Evolutionary conservation across 1,284 basidiomycete genomes (phyloP).

Genomic region (Cryptococcus jaspeensis): DNA sequence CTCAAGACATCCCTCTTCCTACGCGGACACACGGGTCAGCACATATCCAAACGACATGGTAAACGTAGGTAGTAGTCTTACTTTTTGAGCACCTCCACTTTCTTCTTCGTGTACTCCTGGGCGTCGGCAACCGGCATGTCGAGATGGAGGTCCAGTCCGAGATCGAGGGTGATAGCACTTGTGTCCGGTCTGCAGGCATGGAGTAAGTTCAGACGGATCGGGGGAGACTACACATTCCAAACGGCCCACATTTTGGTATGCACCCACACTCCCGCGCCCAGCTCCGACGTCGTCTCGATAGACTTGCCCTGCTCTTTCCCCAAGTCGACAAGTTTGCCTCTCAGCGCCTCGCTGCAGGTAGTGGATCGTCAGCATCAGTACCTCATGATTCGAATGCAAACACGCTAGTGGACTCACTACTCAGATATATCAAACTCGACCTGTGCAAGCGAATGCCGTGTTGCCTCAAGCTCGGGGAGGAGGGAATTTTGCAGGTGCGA

Average conservation of each 20-base stretch:
- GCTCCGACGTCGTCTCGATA: slow-evolving; percentile 26
- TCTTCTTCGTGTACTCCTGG: slow-evolving; percentile 19
- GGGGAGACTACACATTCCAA: background rate
- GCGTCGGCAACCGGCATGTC: slow-evolving; percentile 23
- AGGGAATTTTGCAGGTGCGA: slow-evolving; percentile 9
- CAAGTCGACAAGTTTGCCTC: slow-evolving; percentile 10
- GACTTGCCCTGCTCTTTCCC: background rate
- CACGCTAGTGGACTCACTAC: slow-evolving; percentile 5
- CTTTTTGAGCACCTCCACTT: slow-evolving; percentile 26
- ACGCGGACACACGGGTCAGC: background rate
- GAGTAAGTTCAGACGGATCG: no score
- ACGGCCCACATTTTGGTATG: slow-evolving; percentile 32
- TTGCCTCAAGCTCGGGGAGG: slow-evolving; percentile 10
- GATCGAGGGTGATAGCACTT: slow-evolving; percentile 27
- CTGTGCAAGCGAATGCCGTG: background rate
- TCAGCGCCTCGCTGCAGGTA: slow-evolving; percentile 7
- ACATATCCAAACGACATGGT: no score
- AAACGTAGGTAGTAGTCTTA: slow-evolving; percentile 2
- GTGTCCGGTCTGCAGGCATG: slow-evolving; percentile 21
- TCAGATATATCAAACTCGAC: slow-evolving; percentile 13
- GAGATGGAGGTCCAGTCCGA: slow-evolving; percentile 40
- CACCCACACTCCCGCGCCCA: slow-evolving; percentile 38
- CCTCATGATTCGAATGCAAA: background rate
- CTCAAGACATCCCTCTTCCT: slow-evolving; percentile 18
- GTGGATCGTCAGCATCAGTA: background rate